Base-by-base conservation (phyloP, 345 rosid genomes). In the Mangifera indica region DNA sequence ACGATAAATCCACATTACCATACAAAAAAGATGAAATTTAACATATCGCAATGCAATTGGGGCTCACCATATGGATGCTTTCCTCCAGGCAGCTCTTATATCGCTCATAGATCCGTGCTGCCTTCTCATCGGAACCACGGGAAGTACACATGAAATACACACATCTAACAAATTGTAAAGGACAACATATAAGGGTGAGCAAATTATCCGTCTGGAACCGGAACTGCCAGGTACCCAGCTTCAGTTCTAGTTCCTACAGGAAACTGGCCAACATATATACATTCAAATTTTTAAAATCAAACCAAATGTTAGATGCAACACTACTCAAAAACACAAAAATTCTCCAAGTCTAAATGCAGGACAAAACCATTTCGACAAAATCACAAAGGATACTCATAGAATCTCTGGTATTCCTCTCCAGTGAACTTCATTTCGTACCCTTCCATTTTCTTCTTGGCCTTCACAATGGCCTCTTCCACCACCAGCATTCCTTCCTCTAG, bases 341-440 rank as follows among this genome's bases (percentile, higher is more conserved):
- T 8, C 62, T 58, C 14, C 2, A 59, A 67, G 67, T 49, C 14
- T 37, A 11, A 53, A 60, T 24, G 45, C 21, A 26, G 11, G 20
- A 66, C 17, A 45, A 77, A 72, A 61, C 24, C 59, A 60, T 20
- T 25, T 20, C 9, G 5, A 1, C 51, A 40, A 51, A 37, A n/a
- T n/a, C 32, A 55, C 32, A 52, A 60, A 78, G 72, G 81, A 78
- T 78, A 78, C 78, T 70, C 34, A 70, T 78, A 67, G 45, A 64
- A 70, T 60, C 46, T 73, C 64, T 55, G 61, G 48, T 59, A 70
- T 69, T 78, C 81, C 59, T 69, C 81, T n/a, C 17, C 66, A 29
- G 75, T 64, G 55, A 78, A 78, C 63, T 53, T 78, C 20, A 63
- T 74, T 44, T 78, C 81, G 73, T 69, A 20, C 24, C 81, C 81